Conservation (phyloP, 2,329 filamentous ascomycete species). For the Clarireedia sp. region DNA sequence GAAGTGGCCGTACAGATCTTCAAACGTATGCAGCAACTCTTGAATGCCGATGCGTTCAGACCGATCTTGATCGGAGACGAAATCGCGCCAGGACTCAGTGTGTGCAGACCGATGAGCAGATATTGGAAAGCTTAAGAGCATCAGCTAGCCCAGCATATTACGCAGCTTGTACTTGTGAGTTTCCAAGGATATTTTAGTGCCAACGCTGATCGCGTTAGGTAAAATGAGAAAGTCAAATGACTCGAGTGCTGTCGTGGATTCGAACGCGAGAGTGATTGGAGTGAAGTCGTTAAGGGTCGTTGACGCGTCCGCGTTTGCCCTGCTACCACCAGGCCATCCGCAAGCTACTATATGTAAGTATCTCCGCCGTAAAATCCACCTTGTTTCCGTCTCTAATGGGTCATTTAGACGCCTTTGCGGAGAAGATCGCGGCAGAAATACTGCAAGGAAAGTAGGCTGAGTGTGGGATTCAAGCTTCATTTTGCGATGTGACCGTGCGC, state of each 20-base stretch:
- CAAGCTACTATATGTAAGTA: conserved; percentile 3
- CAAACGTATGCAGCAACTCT: neutral
- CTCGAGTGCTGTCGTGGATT: neutral
- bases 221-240: neutral
- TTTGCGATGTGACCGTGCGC: neutral
- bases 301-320: neutral
- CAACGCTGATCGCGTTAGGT: neutral
- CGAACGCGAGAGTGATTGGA: neutral
- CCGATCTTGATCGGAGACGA: neutral
- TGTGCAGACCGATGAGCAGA: conserved; percentile 1
- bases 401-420: neutral
- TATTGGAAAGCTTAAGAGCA: neutral
- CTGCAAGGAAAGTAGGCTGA: neutral
- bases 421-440: neutral
- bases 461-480: neutral
- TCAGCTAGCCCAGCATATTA: neutral
- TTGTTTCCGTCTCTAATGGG: neutral
- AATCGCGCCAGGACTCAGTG: neutral
- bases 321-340: neutral
- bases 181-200: neutral
- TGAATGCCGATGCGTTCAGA: neutral
- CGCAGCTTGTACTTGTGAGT: neutral
- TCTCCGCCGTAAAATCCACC: neutral
- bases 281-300: neutral
- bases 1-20: neutral